Evolutionary conservation across 805 yeast genomes (phyloP), one percentile per base, ranked within the genome.

Genomic region (Ogataea glucozyma): DNA sequence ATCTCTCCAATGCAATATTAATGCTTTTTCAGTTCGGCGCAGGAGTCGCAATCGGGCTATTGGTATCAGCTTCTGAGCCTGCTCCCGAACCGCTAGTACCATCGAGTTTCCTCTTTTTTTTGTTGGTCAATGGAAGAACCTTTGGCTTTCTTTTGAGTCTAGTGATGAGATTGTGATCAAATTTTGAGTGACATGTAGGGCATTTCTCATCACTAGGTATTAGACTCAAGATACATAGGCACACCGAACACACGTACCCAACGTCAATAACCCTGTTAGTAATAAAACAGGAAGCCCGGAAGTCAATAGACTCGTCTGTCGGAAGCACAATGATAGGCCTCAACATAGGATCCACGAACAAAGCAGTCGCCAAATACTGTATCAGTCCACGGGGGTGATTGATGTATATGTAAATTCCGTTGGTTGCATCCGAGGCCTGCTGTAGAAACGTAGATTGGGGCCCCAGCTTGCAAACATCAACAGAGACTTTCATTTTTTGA

Each of bases 171-270:
- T 66, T 69, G 29, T 73, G 75, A 54, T 89, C 96, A 61, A 87
- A 91, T 38, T 70, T 70, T 4, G 95, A 82, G 45, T 76, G 85
- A 63, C 99, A 91, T 6, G 93, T 87, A 0, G 97, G 96, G 60
- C 99, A 93, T 46, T 64, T 70, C 34, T 76, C 77, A 31, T 71
- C 71, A 0, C 71, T 74, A 1, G 97, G 97, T 2, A 85, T 73
- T 26, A 75, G 54, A 52, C 91, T 84, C 64, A 84, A 67, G 13
- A 76, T 86, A 58, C 97, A 90, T 14, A 91, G 67, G 61, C 99
- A 93, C 19, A 93, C 97, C 17, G 95, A 83, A 64, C 99, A 93
- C 4, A 93, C 97, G 55, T 78, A 90, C 0, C 98, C 99, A 31
- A 91, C 76, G 53, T 93, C 97, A 9, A 93, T 91, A 4, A 90